A percentile compares a stretch with the other conserved stretches of the same genome.
phyloP scores from a whole-genome alignment of 495 filamentous ascomycete species.

The Podospora pseudocomata region DNA sequence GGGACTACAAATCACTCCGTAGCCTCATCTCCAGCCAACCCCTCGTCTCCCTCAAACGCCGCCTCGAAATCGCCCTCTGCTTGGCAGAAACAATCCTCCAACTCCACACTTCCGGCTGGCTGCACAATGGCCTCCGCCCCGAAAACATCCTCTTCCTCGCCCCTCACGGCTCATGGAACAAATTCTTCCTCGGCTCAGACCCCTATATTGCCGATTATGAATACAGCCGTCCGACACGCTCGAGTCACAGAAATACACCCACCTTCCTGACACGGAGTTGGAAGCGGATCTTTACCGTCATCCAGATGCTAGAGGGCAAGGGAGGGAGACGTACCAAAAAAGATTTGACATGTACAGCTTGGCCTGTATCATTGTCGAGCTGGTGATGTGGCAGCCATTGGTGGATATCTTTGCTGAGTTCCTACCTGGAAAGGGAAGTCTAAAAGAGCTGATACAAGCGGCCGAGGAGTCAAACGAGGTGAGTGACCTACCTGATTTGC shows the following conservation, averaged over 20 bases:
- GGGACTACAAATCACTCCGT: neutral
- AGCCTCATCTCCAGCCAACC: neutral
- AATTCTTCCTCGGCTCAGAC: constrained; percentile 18
- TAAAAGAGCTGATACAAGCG: neutral
- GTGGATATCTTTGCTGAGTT: neutral
- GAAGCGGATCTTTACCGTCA: neutral
- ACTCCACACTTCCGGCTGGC: constrained; percentile 38
- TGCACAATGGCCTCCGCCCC: constrained; percentile 38
- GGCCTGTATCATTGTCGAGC: neutral
- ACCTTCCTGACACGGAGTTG: neutral
- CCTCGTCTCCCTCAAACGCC: neutral
- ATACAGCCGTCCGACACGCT: neutral
- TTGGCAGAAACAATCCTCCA: constrained; percentile 36
- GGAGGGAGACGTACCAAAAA: neutral
- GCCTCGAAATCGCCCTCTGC: neutral
- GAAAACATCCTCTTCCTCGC: constrained; percentile 38
- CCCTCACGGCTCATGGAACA: neutral
- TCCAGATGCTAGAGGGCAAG: neutral
- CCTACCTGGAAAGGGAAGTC: neutral
- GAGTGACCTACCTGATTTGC: neutral
- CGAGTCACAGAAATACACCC: neutral
- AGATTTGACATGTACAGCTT: neutral
- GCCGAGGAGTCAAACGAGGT: neutral
- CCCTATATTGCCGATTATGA: constrained; percentile 22
- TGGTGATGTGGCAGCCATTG: neutral